Conservation (phyloP, 2,329 filamentous ascomycete species). For the Monosporascus sp. region DNA sequence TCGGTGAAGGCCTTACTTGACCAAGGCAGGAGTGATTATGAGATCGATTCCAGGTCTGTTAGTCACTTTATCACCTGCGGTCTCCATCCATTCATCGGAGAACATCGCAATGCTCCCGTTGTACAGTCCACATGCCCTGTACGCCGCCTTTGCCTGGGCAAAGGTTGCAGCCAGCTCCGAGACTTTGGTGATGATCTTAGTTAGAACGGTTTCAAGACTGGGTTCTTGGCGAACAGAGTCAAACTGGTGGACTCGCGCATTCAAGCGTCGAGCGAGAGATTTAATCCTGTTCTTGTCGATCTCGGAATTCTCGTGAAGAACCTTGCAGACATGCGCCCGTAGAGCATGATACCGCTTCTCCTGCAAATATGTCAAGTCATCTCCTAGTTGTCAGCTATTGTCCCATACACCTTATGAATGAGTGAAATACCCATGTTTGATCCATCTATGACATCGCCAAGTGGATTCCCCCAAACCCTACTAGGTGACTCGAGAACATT, state of each 20-base stretch:
- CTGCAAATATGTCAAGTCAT: not conserved
- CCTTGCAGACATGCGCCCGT: not conserved
- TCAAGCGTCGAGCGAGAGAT: not conserved
- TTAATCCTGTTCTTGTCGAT: not conserved
- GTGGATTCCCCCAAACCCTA: not conserved
- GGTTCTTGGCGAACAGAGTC: too few species aligned
- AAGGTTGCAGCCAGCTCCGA: not conserved
- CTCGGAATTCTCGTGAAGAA: not conserved
- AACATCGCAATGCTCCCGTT: not conserved
- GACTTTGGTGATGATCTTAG: not conserved
- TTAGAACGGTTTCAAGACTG: not conserved
- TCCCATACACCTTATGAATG: not conserved
- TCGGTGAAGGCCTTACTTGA: not conserved
- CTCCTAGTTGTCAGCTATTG: not conserved
- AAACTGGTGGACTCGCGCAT: not conserved
- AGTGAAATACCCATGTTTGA: not conserved
- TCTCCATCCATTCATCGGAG: not conserved
- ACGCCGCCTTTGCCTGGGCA: not conserved
- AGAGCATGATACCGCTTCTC: not conserved
- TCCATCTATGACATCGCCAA: not conserved
- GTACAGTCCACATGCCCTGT: rapidly evolving
- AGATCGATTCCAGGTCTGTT: not conserved
- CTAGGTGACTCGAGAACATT: not conserved
- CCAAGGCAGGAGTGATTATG: not conserved
- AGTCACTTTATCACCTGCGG: not conserved